These are phyloP conservation scores for Ammopiptanthus mongolicus DNA, from an alignment of 306 rosid genomes.

Conservation along the genomic window DNA sequence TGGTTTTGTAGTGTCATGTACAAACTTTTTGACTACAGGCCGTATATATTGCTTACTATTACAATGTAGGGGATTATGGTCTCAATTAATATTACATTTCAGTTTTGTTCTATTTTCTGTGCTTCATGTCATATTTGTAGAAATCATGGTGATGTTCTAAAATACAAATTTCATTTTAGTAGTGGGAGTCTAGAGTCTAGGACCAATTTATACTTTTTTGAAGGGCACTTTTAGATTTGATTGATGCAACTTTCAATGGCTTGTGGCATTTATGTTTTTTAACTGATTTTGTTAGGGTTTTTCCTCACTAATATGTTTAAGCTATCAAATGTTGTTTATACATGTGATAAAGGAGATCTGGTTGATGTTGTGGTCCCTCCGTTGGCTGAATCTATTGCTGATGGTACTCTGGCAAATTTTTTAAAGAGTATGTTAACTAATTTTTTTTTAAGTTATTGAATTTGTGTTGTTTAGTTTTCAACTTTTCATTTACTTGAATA, in stretches of 20 bases:
- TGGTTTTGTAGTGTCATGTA: too few relatives aligned
- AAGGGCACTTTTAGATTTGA: not conserved
- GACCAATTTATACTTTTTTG: too few relatives aligned
- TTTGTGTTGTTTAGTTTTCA: not conserved
- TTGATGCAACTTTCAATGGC: not conserved
- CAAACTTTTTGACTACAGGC: too few relatives aligned
- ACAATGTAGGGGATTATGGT: too few relatives aligned
- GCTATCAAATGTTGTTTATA: constrained; percentile 3
- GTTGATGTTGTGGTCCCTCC: constrained; percentile 79
- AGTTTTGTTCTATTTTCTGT: too few relatives aligned
- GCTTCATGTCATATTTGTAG: too few relatives aligned
- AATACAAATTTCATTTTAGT: too few relatives aligned
- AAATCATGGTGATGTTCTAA: too few relatives aligned
- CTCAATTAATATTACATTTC: too few relatives aligned
- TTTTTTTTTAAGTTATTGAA: not conserved
- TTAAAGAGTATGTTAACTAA: constrained; percentile 58
- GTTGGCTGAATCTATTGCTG: constrained; percentile 76
- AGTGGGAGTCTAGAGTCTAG: too few relatives aligned
- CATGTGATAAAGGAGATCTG: constrained; percentile 50
- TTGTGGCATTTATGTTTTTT: not conserved
- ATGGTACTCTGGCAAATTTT: constrained; percentile 71
- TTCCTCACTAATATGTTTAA: not conserved
- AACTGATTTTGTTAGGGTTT: not conserved
- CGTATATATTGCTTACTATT: too few relatives aligned
- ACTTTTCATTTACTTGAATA: not conserved